Evolutionary conservation across 1,284 basidiomycete genomes (phyloP).

Genomic region (Cryptococcus amylolentus): DNA sequence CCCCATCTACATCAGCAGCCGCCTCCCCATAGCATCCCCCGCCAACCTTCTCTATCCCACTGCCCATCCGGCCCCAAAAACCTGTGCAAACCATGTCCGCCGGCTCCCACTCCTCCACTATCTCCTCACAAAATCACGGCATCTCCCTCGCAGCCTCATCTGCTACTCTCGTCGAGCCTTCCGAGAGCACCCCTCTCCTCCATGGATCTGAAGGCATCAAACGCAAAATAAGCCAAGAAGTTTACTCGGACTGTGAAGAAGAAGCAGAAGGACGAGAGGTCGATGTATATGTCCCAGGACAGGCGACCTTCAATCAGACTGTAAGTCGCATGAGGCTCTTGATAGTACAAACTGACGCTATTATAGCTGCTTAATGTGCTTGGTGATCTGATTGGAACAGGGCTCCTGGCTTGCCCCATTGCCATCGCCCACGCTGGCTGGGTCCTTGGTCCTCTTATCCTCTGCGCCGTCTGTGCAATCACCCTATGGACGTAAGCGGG

Average conservation of each 20-base stretch:
- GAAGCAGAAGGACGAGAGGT: constrained; percentile 28
- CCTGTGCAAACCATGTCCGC: background rate
- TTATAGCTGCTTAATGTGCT: constrained; percentile 76
- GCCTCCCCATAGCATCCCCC: background rate
- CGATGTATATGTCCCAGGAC: constrained; percentile 52
- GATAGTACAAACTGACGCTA: background rate
- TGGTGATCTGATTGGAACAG: constrained; percentile 79
- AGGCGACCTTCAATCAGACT: constrained; percentile 72
- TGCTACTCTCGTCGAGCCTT: constrained; percentile 8
- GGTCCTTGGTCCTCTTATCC: constrained; percentile 68
- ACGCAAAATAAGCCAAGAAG: background rate
- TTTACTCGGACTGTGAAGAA: constrained; percentile 9
- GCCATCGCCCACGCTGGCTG: constrained; percentile 83
- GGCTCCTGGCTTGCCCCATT: constrained; percentile 80
- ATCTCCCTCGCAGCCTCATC: constrained; percentile 10
- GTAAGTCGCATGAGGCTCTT: constrained; percentile 52
- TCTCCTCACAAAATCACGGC: background rate
- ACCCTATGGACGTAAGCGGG: constrained; percentile 76
- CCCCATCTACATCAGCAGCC: background rate
- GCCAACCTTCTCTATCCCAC: background rate
- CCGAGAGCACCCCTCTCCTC: constrained; percentile 8
- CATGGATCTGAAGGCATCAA: background rate
- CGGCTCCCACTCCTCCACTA: background rate
- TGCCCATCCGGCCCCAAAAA: background rate
- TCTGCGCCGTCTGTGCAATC: constrained; percentile 68